Evolutionary conservation across 257 asterid genomes (phyloP), one percentile per base, ranked within the genome.

Genomic region (Solanum peruvianum): DNA sequence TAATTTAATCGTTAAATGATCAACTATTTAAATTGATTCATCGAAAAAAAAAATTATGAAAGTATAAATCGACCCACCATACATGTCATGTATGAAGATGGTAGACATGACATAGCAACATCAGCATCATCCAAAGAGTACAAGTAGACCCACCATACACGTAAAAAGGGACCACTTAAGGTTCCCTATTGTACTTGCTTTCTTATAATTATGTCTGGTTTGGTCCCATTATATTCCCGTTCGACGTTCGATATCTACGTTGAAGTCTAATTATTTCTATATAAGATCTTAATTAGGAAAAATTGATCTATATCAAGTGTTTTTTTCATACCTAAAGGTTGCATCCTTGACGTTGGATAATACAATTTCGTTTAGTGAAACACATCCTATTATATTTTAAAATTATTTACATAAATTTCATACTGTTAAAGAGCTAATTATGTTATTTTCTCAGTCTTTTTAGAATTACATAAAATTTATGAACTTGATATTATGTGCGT

Each of bases 211-310:
- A 20, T 8, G 66, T 3, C 25, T 56, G 25, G n/a, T 56, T 56
- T 56, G 66, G 1, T 20, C 11, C 66, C 1, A 18, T 52, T 16
- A 52, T 52, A 16, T 52, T 49, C 7, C 0, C 23, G 1, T 2
- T 0, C 0, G 1, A 18, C 7, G 25, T 0, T 20, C 1, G 12
- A 58, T 58, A 58, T 58, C 5, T 20, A 58, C 0, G 3, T 58
- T 58, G 21, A 58, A 58, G 0, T 0, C 3, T 20, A 0, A 21
- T 58, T 20, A 1, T 20, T 21, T 58, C 9, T n/a, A n/a, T n/a
- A n/a, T n/a, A 20, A 7, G 11, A 56, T 56, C 1, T 18, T 1
- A 58, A 3, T 58, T 8, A 1, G 0, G 12, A 21, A 8, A 58
- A 58, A 20, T 2, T 2, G 1, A 2, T 18, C 0, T 52, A 52